These are phyloP conservation scores for Teratosphaeria epicoccoides DNA, from an alignment of 2,329 filamentous ascomycete genomes.

Conservation along the genomic window DNA sequence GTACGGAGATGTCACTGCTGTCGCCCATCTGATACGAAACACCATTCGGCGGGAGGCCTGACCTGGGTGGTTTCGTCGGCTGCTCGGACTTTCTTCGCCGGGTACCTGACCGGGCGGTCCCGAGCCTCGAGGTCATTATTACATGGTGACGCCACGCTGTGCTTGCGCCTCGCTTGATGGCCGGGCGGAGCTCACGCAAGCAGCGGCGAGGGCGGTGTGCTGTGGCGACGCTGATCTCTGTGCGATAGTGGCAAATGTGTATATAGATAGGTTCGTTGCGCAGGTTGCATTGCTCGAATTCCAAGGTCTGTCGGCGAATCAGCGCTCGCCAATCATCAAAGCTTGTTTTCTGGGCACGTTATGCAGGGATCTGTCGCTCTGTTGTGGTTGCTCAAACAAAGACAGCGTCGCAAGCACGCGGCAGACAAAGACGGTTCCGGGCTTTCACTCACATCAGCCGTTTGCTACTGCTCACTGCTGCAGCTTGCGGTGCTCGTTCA, in stretches of 20 bases:
- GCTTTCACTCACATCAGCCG: background rate
- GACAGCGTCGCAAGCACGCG: background rate
- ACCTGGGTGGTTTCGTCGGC: too few relatives aligned
- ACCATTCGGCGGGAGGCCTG: too few relatives aligned
- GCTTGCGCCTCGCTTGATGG: background rate
- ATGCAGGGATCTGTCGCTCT: background rate
- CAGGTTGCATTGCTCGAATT: background rate
- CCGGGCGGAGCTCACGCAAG: background rate
- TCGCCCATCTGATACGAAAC: background rate
- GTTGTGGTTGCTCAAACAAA: background rate
- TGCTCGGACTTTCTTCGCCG: background rate
- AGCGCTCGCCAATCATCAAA: background rate
- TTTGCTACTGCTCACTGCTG: background rate
- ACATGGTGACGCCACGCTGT: background rate
- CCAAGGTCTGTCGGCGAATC: background rate
- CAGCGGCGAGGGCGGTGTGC: background rate
- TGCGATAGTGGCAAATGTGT: background rate
- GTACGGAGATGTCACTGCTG: too few relatives aligned
- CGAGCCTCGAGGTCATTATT: too few relatives aligned
- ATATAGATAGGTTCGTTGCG: background rate
- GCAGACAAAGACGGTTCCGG: background rate
- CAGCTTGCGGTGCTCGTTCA: background rate
- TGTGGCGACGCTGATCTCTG: background rate
- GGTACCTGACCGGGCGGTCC: background rate
- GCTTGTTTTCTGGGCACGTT: background rate